Evolutionary conservation across 2,329 filamentous ascomycete species (phyloP).

Genomic region (Clathrospora elynae): DNA sequence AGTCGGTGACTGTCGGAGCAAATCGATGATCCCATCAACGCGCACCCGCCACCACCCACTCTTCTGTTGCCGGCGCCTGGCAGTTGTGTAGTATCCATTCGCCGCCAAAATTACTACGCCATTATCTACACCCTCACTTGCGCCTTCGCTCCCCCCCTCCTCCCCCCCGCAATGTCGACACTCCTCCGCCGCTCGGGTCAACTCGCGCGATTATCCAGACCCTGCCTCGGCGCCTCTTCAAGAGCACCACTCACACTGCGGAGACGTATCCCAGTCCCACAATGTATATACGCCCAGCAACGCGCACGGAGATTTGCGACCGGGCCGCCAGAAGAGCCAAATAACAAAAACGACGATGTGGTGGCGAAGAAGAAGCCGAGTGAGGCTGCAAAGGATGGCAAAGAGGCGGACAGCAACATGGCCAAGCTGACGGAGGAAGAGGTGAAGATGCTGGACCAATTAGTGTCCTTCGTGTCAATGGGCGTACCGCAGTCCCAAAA

Average conservation of each 20-base stretch:
- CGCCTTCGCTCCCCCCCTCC: slow-evolving; percentile 30
- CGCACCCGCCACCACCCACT: slow-evolving; percentile 19
- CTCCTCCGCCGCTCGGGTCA: slow-evolving; percentile 69
- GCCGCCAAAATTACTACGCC: no score
- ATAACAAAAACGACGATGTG: slow-evolving; percentile 37
- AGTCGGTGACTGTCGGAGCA: slow-evolving; percentile 14
- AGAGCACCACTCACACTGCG: slow-evolving; percentile 50
- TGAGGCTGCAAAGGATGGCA: slow-evolving; percentile 42
- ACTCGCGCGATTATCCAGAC: slow-evolving; percentile 66
- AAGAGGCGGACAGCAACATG: slow-evolving; percentile 51
- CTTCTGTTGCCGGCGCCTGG: slow-evolving; percentile 24
- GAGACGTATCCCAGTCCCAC: slow-evolving; percentile 48
- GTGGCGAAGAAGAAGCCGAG: slow-evolving; percentile 39
- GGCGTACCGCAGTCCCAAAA: slow-evolving; percentile 67
- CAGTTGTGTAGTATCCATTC: no score
- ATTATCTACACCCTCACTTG: no score
- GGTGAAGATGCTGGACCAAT: slow-evolving; percentile 61
- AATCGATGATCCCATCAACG: slow-evolving; percentile 24
- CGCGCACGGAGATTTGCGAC: slow-evolving; percentile 53
- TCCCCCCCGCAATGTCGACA: slow-evolving; percentile 64
- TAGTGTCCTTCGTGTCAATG: slow-evolving; percentile 62
- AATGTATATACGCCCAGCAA: slow-evolving; percentile 52
- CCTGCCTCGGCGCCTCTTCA: slow-evolving; percentile 59
- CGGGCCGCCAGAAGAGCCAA: slow-evolving; percentile 40
- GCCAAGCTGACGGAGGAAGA: slow-evolving; percentile 61